A percentile compares a stretch with the other conserved stretches of the same genome.
phyloP scores from a whole-genome alignment of 2,329 filamentous ascomycete species.

The Trichoderma simmonsii region DNA sequence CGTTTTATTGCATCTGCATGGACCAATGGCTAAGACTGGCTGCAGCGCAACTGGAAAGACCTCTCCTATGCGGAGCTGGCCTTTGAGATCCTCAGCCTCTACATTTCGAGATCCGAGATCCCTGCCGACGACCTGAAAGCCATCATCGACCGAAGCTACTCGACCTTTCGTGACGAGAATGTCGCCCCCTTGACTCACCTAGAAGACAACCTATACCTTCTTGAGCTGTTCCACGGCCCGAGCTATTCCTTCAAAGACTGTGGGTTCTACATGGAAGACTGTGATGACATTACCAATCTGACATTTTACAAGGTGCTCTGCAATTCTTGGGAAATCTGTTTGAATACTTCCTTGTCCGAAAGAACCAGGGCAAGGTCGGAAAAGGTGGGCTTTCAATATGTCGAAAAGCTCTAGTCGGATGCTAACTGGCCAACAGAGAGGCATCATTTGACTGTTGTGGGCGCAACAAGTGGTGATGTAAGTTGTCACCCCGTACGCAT shows the following conservation, averaged over 20 bases:
- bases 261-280: background rate
- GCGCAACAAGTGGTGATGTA: conserved; percentile 74
- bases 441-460: conserved; percentile 81
- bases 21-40: conserved; percentile 9
- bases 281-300: background rate
- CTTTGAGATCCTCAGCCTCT: conserved; percentile 80
- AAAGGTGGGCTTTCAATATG: conserved; percentile 35
- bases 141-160: conserved; percentile 82
- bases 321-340: conserved; percentile 95
- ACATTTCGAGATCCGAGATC: conserved; percentile 82
- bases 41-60: conserved; percentile 63
- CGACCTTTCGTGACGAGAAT: conserved; percentile 70
- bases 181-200: conserved; percentile 76
- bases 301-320: conserved; percentile 51
- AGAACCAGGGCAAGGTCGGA: conserved; percentile 66
- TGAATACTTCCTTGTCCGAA: conserved; percentile 77
- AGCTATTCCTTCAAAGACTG: conserved; percentile 92
- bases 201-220: conserved; percentile 71
- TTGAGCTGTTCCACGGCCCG: conserved; percentile 95
- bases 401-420: background rate
- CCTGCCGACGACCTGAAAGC: conserved; percentile 73
- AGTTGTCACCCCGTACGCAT: background rate
- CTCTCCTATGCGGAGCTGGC: conserved; percentile 79
- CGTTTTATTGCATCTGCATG: background rate
- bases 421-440: conserved; percentile 44